Evolutionary conservation across 345 rosid species (phyloP).

Genomic region (Carallia pectinifolia): DNA sequence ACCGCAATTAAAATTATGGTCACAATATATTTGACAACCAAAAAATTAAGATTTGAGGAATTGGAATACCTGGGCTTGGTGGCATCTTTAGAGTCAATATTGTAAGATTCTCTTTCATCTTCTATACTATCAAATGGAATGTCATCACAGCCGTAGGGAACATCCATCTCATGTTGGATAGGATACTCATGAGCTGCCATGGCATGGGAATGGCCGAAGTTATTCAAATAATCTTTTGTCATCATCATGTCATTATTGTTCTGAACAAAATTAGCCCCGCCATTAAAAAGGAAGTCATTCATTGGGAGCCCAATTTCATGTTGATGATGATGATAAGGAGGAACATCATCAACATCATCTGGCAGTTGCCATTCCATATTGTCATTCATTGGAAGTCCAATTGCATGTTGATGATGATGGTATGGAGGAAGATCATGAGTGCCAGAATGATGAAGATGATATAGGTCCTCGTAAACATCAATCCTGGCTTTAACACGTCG

Average conservation of each 20-base stretch:
- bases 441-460: no score
- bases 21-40: neutral
- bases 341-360: no score
- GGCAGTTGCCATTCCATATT: no score
- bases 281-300: neutral
- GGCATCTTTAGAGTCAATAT: neutral
- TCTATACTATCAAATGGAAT: neutral
- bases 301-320: neutral
- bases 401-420: neutral
- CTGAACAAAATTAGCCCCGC: neutral
- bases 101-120: conserved; percentile 6
- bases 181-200: neutral
- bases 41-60: neutral
- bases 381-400: no score
- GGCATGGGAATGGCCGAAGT: neutral
- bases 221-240: neutral
- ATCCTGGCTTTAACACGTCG: neutral
- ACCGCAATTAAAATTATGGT: neutral
- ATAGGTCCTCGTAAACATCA: neutral
- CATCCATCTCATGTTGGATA: conserved; percentile 5
- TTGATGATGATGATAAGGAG: no score
- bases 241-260: neutral
- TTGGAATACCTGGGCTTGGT: neutral
- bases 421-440: neutral
- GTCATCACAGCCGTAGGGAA: neutral